Evolutionary conservation across 805 yeast genomes (phyloP), one percentile per base, ranked within the genome.

Genomic region (Candida vaughaniae): DNA sequence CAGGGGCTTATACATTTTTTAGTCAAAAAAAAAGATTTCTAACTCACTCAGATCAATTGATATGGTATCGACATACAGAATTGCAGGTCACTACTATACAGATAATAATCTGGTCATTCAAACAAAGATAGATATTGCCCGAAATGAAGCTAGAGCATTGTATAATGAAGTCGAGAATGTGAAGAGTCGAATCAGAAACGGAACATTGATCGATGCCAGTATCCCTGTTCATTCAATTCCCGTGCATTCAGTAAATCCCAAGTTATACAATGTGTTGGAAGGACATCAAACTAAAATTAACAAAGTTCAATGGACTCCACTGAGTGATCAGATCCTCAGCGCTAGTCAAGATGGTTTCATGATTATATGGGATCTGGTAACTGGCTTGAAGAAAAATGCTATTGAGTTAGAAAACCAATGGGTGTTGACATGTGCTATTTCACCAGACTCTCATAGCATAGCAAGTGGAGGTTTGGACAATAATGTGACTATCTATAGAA

Each of bases 381-480:
- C 86, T 0, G 90, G 89, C 3, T 64, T 75, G 45, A 90, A 89
- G 52, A 65, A 75, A 37, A 78, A 79, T 37, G 87, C 88, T 1
- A 75, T 89, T 12, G 74, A 80, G 3, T 62, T 89, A 38, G 87
- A 82, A 32, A 84, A 84, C 31, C 83, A 80, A 30, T 88, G 93
- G 85, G 89, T 85, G 1, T 69, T 85, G 35, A 64, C 85, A 5
- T 82, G 95, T 64, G 88, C 82, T 3, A 73, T 77, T 18, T 75
- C 90, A 1, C 87, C 89, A 1, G 71, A 76, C 35, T 81, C 84
- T 0, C 63, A 68, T 30, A 55, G 80, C 8, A 80, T 82, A 5
- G 96, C 95, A 0, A 74, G 83, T 43, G 96, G 85, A 0, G 96
- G 96, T 0, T 66, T 89, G 42, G 90, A 85, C 42, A 89, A 89